A percentile compares a stretch with the other conserved stretches of the same genome.
Conservation (phyloP, 2,329 filamentous ascomycete genomes). For the Scortechinia acanthostroma region DNA sequence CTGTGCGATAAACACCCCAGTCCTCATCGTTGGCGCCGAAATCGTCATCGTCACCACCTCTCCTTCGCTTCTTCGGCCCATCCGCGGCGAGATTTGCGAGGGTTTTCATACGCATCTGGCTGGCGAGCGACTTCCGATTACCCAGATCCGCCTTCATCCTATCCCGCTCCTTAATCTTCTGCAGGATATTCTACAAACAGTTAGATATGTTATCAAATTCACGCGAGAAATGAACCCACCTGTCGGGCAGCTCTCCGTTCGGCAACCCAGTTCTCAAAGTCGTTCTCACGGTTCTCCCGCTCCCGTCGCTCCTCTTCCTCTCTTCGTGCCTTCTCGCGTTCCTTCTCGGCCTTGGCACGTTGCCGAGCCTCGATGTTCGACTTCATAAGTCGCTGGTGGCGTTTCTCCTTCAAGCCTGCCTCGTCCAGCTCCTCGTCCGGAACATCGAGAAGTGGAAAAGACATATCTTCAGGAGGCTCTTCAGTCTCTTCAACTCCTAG, state of each 20-base stretch:
- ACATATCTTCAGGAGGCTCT: slow-evolving; percentile 70
- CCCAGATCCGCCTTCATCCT: slow-evolving; percentile 88
- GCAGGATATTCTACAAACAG: slow-evolving; percentile 34
- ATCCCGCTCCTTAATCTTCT: slow-evolving; percentile 88
- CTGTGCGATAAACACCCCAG: slow-evolving; percentile 93
- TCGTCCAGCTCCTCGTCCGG: slow-evolving; percentile 92
- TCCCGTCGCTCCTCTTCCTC: slow-evolving; percentile 81
- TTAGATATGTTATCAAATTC: background rate
- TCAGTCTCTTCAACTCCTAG: slow-evolving; percentile 76
- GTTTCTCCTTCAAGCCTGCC: slow-evolving; percentile 81
- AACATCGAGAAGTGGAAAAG: slow-evolving; percentile 81
- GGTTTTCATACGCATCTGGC: slow-evolving; percentile 96
- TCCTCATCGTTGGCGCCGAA: slow-evolving; percentile 97
- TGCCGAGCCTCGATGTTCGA: slow-evolving; percentile 88
- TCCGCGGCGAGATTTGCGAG: slow-evolving; percentile 94
- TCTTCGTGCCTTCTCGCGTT: slow-evolving; percentile 77
- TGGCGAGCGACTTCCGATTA: slow-evolving; percentile 92
- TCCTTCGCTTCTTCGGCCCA: slow-evolving; percentile 71
- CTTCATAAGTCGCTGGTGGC: slow-evolving; percentile 85
- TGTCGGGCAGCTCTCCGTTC: slow-evolving; percentile 71
- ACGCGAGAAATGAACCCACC: slow-evolving; percentile 14
- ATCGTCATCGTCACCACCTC: slow-evolving; percentile 86
- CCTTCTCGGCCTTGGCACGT: slow-evolving; percentile 92
- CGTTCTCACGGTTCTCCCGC: slow-evolving; percentile 72
- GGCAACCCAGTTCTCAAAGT: slow-evolving; percentile 80